phyloP scores from a whole-genome alignment of 257 asterid species.

The Solanum clarkiae region DNA sequence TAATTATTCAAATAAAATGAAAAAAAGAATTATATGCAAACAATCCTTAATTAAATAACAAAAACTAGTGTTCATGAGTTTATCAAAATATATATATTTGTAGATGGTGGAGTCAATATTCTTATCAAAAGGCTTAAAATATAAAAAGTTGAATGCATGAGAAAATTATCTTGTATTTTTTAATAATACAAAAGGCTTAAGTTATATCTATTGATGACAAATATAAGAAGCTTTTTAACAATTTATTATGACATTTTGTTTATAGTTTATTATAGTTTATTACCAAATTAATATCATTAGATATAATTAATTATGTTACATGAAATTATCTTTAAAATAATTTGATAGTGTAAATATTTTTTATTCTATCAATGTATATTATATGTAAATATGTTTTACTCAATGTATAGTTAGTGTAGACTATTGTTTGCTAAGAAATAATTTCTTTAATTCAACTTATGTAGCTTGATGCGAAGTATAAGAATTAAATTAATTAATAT shows the following conservation, averaged over 20 bases:
- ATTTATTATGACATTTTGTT: neutral
- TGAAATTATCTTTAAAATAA: neutral
- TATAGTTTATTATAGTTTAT: neutral
- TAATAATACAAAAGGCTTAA: neutral
- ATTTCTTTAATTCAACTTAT: accelerated
- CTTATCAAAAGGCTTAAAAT: too few relatives aligned
- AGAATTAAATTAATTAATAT: accelerated
- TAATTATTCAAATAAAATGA: neutral
- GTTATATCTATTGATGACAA: neutral
- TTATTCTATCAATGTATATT: neutral
- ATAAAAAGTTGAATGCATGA: neutral
- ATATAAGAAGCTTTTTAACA: neutral
- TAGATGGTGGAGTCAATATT: too few relatives aligned
- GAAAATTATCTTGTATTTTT: neutral
- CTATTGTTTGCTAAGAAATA: neutral
- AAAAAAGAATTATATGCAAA: too few relatives aligned
- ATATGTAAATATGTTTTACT: too few relatives aligned
- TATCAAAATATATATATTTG: neutral
- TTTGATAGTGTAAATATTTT: neutral
- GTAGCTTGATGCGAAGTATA: neutral
- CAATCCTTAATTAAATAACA: neutral
- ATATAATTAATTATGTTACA: neutral
- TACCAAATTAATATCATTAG: neutral
- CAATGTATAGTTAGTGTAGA: neutral
- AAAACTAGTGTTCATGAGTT: neutral